These are phyloP conservation scores for Lyophyllum atratum DNA, from an alignment of 768 basidiomycete species.

Conservation along the genomic window DNA sequence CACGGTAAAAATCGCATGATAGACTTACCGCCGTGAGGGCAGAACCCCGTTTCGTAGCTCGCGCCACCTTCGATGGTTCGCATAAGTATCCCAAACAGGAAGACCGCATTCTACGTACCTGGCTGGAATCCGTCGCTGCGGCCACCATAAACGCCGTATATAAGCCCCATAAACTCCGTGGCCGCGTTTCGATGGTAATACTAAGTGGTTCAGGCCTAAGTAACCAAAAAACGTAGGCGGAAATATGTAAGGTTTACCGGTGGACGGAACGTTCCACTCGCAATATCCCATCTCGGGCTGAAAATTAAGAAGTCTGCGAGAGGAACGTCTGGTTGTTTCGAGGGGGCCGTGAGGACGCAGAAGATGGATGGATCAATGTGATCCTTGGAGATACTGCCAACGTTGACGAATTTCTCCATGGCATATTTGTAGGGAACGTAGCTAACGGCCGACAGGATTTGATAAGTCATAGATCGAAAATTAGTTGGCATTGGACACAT, in stretches of 20 bases:
- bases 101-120: slow-evolving; percentile 29
- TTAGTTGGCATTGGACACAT: slow-evolving; percentile 19
- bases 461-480: not conserved
- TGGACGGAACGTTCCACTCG: slow-evolving; percentile 57
- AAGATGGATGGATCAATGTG: slow-evolving; percentile 73
- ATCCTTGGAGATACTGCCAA: slow-evolving; percentile 67
- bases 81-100: not conserved
- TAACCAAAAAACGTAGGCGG: not conserved
- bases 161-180: slow-evolving; percentile 65
- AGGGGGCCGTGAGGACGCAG: slow-evolving; percentile 67
- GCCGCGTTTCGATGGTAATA: slow-evolving; percentile 68
- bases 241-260: slow-evolving; percentile 43
- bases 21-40: slow-evolving; percentile 59
- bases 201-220: slow-evolving; percentile 22
- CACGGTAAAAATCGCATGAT: too few relatives aligned
- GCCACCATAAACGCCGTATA: slow-evolving; percentile 66
- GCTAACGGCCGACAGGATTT: slow-evolving; percentile 27
- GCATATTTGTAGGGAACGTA: slow-evolving; percentile 72
- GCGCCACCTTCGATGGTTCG: slow-evolving; percentile 37
- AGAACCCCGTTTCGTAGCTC: slow-evolving; percentile 65
- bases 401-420: slow-evolving; percentile 61
- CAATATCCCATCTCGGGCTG: slow-evolving; percentile 66
- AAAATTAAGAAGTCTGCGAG: slow-evolving; percentile 69
- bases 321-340: slow-evolving; percentile 57
- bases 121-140: slow-evolving; percentile 64